Evolutionary conservation across 306 rosid species (phyloP).

Genomic region (Trifolium fragiferum): DNA sequence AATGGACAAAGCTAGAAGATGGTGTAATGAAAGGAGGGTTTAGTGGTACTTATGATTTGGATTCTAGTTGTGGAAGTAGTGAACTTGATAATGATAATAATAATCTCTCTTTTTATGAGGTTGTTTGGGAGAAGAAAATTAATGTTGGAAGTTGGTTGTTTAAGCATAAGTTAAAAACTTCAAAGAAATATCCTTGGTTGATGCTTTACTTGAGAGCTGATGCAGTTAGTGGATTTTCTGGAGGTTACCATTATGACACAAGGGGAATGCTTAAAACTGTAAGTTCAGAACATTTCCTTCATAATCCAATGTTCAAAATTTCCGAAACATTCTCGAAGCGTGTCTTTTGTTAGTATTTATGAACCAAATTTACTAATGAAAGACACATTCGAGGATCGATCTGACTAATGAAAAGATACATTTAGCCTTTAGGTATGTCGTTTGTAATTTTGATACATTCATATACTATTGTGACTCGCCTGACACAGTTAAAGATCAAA

Average conservation of each 20-base stretch:
- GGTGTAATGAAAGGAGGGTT: slow-evolving; percentile 62
- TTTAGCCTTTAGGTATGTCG: not conserved
- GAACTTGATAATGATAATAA: slow-evolving; percentile 28
- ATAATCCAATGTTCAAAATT: not conserved
- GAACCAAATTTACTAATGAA: not conserved
- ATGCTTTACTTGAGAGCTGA: slow-evolving; percentile 90
- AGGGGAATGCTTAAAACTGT: slow-evolving; percentile 83
- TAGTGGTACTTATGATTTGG: slow-evolving; percentile 72
- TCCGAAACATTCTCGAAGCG: not conserved
- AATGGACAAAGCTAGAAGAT: slow-evolving; percentile 49
- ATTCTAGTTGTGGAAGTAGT: slow-evolving; percentile 34
- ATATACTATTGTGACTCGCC: not conserved
- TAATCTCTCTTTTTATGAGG: slow-evolving; percentile 68
- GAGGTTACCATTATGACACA: slow-evolving; percentile 88
- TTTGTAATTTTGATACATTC: not conserved
- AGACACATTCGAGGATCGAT: not conserved
- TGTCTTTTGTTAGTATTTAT: not conserved
- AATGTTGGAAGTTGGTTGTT: slow-evolving; percentile 78
- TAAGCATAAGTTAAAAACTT: slow-evolving; percentile 70
- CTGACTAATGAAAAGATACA: not conserved
- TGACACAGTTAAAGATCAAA: not conserved
- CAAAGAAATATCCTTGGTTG: slow-evolving; percentile 82
- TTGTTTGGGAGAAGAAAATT: slow-evolving; percentile 77
- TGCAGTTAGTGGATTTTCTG: slow-evolving; percentile 81
- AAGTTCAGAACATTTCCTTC: slow-evolving; percentile 41